Base-by-base conservation (phyloP, 768 basidiomycete genomes). In the Phylloporus sp. region DNA sequence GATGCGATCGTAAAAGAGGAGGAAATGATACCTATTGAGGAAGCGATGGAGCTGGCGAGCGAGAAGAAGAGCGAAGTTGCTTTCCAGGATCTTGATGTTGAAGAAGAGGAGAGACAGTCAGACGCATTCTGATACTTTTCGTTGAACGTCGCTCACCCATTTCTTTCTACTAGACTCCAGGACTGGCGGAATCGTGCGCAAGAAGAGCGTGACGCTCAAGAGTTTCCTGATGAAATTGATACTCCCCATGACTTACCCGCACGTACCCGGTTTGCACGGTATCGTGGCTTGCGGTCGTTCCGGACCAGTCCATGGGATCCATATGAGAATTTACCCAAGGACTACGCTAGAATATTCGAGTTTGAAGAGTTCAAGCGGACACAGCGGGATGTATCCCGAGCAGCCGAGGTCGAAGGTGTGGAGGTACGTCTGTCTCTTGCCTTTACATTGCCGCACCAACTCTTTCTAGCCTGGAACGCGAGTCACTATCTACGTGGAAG, bases 221-320 rank as follows among this genome's bases (percentile, higher is more conserved):
- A 80, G n/a, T 99, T 97, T 71, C 95, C 95, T 0, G 95, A 99
- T 63, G 95, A 99, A 68, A 79, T 95, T 11, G 95, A 98, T 61
- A 98, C 97, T 0, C 95, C 95, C 0, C 82, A 84, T 57, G 88
- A 97, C 50, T 72, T 85, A 10, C 72, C 89, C 2, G 95, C 95
- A 4, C 75, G 80, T 16, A 79, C 78, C 10, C 82, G 97, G 11
- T 98, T 98, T 73, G 91, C 92, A 61, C 81, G 95, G 43, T 99
- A 85, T 67, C 84, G 95, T 52, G 95, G 95, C 8, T 69, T 99
- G 71, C 84, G 84, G 42, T 93, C 90, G 13, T 91, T 99, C 78
- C 63, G 95, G 32, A 98, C 95, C 6, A 94, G 91, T 65, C 91
- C 91, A 32, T 99, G 95, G 97, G 97, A 98, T 67, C 86, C 95